Percentiles rank a stretch among this genome's conserved stretches.
Evolutionary conservation across 768 basidiomycete species (phyloP).

Genomic region (Russula sp.): DNA sequence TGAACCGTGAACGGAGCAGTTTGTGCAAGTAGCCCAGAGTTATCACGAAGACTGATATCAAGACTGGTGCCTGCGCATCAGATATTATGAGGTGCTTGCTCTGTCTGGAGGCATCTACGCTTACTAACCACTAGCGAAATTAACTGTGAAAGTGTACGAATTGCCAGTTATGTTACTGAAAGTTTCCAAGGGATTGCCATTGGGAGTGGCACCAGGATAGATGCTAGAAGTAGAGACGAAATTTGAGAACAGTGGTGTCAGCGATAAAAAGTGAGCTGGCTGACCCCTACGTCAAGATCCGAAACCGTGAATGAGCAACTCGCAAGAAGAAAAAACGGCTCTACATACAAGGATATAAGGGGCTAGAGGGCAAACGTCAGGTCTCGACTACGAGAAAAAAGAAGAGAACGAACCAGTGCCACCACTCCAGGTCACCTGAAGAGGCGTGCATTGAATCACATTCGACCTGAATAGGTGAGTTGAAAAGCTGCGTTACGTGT

Average conservation of each 20-base stretch:
- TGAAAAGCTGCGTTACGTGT: constrained; percentile 1
- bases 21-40: constrained; percentile 42
- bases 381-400: background rate
- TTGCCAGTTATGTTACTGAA: constrained; percentile 33
- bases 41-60: constrained; percentile 56
- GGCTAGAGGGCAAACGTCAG: constrained; percentile 31
- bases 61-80: constrained; percentile 39
- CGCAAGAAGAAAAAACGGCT: background rate
- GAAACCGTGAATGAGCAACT: background rate
- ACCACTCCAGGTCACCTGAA: constrained; percentile 46
- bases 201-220: constrained; percentile 42
- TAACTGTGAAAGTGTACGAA: constrained; percentile 40
- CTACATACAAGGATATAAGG: constrained; percentile 59
- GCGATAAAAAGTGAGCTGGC: background rate
- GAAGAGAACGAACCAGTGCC: constrained; percentile 34
- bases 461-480: constrained; percentile 31
- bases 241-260: background rate
- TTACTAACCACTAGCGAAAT: constrained; percentile 39
- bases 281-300: constrained; percentile 33
- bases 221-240: constrained; percentile 34
- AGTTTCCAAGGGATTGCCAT: constrained; percentile 38
- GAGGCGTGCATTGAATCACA: constrained; percentile 51
- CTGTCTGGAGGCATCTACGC: background rate
- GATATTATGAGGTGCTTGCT: background rate
- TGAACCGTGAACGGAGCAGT: constrained; percentile 46